Evolutionary conservation across 306 rosid species (phyloP).

Genomic region (Rosa persica): DNA sequence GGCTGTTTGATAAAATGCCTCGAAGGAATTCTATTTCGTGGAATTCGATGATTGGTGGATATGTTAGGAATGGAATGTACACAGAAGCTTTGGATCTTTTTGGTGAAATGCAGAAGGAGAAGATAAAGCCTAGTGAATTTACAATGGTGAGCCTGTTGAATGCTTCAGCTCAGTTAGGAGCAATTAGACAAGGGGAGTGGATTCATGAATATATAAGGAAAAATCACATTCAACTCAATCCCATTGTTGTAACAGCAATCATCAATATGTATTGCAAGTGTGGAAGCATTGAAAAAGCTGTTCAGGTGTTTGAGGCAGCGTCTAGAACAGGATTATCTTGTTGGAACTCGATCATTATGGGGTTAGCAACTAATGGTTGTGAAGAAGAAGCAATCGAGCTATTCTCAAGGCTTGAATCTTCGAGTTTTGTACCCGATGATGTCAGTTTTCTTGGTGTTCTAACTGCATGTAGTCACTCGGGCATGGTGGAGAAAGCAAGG

Average conservation of each 20-base stretch:
- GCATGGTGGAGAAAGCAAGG: constrained; percentile 58
- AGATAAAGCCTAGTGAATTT: constrained; percentile 60
- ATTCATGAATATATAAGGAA: constrained; percentile 60
- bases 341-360: constrained; percentile 79
- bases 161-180: constrained; percentile 82
- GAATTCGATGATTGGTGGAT: constrained; percentile 86
- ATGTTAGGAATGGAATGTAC: constrained; percentile 68
- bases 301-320: constrained; percentile 52
- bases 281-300: constrained; percentile 59
- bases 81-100: constrained; percentile 62
- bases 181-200: constrained; percentile 79
- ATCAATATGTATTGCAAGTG: constrained; percentile 87
- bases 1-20: constrained; percentile 64
- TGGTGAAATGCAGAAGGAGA: constrained; percentile 53
- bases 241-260: constrained; percentile 64
- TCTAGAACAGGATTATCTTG: constrained; percentile 55
- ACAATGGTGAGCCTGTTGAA: constrained; percentile 91
- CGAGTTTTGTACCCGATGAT: constrained; percentile 48
- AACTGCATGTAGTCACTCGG: constrained; percentile 75
- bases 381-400: constrained; percentile 60
- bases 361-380: constrained; percentile 71
- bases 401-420: constrained; percentile 60
- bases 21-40: constrained; percentile 57
- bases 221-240: constrained; percentile 55
- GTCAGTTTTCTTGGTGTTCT: constrained; percentile 77